Evolutionary conservation across 2,329 filamentous ascomycete species (phyloP), one percentile per base, ranked within the genome.

Genomic region (Hymenoscyphus repandus): DNA sequence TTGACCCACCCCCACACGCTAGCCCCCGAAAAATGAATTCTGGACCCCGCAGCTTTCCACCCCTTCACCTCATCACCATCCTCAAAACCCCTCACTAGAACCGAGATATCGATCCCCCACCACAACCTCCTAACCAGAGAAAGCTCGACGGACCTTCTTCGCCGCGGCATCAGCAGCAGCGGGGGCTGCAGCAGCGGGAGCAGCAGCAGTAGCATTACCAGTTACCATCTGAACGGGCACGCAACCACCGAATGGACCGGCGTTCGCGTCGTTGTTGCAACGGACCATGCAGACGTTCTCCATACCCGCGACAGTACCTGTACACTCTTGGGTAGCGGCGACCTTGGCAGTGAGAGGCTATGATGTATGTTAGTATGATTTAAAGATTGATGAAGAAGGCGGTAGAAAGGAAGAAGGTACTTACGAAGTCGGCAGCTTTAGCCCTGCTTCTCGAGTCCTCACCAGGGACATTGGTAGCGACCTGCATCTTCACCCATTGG

Each of bases 161-260:
- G 12, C 34, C 34, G 12, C 32, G 13, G 7, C 32, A 34, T 34
- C 32, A 34, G 27, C 27, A 9, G 42, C 42, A 33, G 42, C 30
- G 10, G 42, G n/a, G 13, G 18, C 12, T 13, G 17, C 18, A 38
- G 5, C 33, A 3, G 17, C 34, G n/a, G 44, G 11, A 34, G 18
- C 27, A 27, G 13, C 41, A 27, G 41, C 54, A 48, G 55, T 53
- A 6, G 55, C 45, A 10, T 57, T 58, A 7, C 53, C 53, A 20
- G 59, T 49, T 27, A 52, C 59, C 58, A 73, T 75, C 65, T 82
- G 78, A 6, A 81, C 73, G 11, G 78, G 76, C 15, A 82, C 74
- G 57, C 79, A 77, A 42, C 79, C 79, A 48, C 82, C 81, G 60
- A 85, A 85, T 30, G 81, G 81, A 12, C 81, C 80, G 34, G 79